Evolutionary conservation across 2,329 filamentous ascomycete species (phyloP).

Genomic region (Magnaporthales sp.): DNA sequence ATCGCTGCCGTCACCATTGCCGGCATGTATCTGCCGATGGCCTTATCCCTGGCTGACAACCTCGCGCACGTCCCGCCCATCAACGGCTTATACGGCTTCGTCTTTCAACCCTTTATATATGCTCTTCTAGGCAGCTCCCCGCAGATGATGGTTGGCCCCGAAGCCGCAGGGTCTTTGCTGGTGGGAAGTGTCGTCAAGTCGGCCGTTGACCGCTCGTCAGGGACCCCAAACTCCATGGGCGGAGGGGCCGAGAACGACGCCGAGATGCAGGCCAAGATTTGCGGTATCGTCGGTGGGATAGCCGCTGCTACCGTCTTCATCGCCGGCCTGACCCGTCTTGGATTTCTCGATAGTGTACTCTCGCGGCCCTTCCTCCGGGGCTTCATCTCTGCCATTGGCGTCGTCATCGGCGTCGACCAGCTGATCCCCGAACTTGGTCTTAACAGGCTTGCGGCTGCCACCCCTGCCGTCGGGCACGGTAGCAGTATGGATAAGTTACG

Average conservation of each 20-base stretch:
- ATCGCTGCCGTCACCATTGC: slow-evolving; percentile 88
- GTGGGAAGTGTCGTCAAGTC: slow-evolving; percentile 79
- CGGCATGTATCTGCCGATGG: slow-evolving; percentile 98
- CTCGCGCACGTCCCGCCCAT: slow-evolving; percentile 88
- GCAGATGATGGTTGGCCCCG: slow-evolving; percentile 88
- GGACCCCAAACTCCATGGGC: slow-evolving; percentile 30
- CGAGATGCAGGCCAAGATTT: slow-evolving; percentile 66
- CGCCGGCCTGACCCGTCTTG: slow-evolving; percentile 75
- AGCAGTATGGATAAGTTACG: slow-evolving; percentile 79
- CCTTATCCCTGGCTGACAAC: slow-evolving; percentile 84
- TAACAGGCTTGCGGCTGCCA: slow-evolving; percentile 51
- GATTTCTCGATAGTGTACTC: slow-evolving; percentile 89
- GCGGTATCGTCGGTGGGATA: slow-evolving; percentile 80
- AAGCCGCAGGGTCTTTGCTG: slow-evolving; percentile 85
- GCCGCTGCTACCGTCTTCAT: slow-evolving; percentile 83
- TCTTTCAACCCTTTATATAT: slow-evolving; percentile 87
- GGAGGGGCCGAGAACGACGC: slow-evolving; percentile 55
- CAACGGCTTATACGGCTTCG: slow-evolving; percentile 88
- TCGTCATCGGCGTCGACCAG: slow-evolving; percentile 94
- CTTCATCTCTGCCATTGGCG: slow-evolving; percentile 94
- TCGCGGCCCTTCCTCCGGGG: slow-evolving; percentile 87
- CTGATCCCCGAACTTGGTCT: slow-evolving; percentile 85
- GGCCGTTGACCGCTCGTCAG: slow-evolving; percentile 50
- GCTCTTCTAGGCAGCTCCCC: slow-evolving; percentile 85
- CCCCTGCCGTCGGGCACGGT: slow-evolving; percentile 62